Conservation (phyloP, 2,329 filamentous ascomycete species). For the Neonectria coccinea region DNA sequence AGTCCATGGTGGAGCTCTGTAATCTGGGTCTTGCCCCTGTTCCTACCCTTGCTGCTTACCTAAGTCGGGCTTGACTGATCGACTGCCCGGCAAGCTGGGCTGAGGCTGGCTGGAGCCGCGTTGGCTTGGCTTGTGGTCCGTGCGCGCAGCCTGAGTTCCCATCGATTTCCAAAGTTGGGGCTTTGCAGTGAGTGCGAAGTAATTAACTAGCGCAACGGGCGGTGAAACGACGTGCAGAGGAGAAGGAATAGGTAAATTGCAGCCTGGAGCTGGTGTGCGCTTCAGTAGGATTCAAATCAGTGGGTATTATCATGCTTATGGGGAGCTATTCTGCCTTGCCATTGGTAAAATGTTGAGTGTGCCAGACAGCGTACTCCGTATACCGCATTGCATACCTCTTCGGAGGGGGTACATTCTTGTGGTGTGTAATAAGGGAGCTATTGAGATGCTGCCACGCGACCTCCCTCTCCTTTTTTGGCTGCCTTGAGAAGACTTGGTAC, state of each 20-base stretch:
- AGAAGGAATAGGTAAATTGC: background rate
- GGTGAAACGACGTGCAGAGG: background rate
- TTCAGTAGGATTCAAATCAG: background rate
- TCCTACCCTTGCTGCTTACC: slow-evolving; percentile 23
- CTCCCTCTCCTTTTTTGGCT: slow-evolving; percentile 6
- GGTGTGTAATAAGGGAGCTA: slow-evolving; percentile 11
- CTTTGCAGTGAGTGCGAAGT: background rate
- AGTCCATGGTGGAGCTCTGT: slow-evolving; percentile 19
- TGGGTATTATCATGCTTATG: too few species aligned
- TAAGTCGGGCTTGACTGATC: slow-evolving; percentile 20
- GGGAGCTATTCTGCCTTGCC: background rate
- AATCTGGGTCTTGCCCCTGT: background rate
- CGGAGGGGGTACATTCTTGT: background rate
- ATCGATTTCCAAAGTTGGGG: background rate
- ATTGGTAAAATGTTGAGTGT: background rate
- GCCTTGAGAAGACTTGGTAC: background rate
- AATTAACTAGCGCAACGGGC: background rate
- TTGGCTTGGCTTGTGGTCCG: slow-evolving; percentile 1
- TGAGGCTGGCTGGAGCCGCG: slow-evolving; percentile 1
- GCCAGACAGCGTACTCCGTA: background rate
- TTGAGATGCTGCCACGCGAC: slow-evolving; percentile 13
- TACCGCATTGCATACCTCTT: background rate
- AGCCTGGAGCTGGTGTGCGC: background rate
- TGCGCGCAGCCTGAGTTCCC: background rate
- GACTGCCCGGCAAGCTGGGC: background rate